Evolutionary conservation across 2,329 filamentous ascomycete species (phyloP), one percentile per base, ranked within the genome.

Genomic region (Didymella lethalis): DNA sequence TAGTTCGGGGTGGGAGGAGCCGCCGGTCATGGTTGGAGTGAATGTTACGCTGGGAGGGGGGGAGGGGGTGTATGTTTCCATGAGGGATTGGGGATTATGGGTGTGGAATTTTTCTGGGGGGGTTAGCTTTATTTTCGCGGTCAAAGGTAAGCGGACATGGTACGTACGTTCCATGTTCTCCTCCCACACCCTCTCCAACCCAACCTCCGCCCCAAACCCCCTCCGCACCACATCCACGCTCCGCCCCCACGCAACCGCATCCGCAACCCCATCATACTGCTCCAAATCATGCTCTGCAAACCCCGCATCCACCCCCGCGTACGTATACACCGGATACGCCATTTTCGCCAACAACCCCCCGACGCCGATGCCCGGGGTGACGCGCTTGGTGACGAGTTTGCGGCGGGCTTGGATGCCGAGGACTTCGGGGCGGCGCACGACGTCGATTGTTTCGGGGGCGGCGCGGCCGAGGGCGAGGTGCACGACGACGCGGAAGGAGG

Each of bases 221-320:
- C 82, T 83, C 40, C 87, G 81, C 34, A 91, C 79, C 0, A 81
- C 76, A 1, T 80, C 80, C 57, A 93, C 69, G 34, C 86, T 88
- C 7, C 90, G 82, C n/a, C 83, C 86, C 84, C 88, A 92, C 0
- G 90, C 89, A 20, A 92, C 69, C n/a, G 84, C 83, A 1, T 88
- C 85, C 0, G 84, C 84, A 3, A 90, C 79, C 10, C 83, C 80
- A 63, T 92, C 84, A 66, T 87, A 92, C 64, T 89, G 85, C 2
- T 90, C 87, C 31, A 90, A 73, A 55, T 91, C 86, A 20, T 84
- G 82, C 75, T 93, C 90, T 0, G 90, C 90, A 62, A 93, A 93
- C 0, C 90, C 90, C 0, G 86, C 78, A 49, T 86, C 78, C 0
- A 77, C 85, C 59, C 82, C 79, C 11, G 82, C 80, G 64, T 89